Evolutionary conservation across 495 filamentous ascomycete genomes (phyloP).

Genomic region (Penicillium antarcticum): DNA sequence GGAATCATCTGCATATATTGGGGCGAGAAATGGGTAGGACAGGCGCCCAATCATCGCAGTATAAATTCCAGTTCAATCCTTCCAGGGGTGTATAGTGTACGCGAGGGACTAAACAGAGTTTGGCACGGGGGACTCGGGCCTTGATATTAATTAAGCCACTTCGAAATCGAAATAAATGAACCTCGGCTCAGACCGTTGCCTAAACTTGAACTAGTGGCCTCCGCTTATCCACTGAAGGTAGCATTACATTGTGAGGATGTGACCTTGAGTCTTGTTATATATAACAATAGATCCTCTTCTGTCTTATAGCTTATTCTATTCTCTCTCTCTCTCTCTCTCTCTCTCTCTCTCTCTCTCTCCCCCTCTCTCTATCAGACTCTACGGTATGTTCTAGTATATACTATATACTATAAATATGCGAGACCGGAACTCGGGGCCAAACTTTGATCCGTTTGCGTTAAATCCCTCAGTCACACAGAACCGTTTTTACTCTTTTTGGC

Average conservation of each 20-base stretch:
- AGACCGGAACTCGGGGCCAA: slow-evolving; percentile 5
- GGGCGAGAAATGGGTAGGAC: slow-evolving; percentile 18
- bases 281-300: too few relatives aligned
- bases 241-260: too few relatives aligned
- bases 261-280: too few relatives aligned
- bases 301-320: too few relatives aligned
- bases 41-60: slow-evolving; percentile 18
- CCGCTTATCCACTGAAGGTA: slow-evolving; percentile 1
- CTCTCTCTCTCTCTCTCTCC: not conserved
- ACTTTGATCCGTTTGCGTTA: slow-evolving; percentile 8
- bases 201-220: not conserved
- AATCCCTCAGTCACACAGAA: slow-evolving; percentile 4
- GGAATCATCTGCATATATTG: not conserved
- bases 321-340: not conserved
- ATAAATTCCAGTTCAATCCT: not conserved
- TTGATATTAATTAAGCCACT: not conserved
- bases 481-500: not conserved
- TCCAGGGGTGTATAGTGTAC: too few relatives aligned
- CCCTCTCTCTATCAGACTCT: slow-evolving; percentile 5
- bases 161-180: too few relatives aligned
- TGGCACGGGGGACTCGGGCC: too few relatives aligned
- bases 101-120: too few relatives aligned
- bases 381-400: slow-evolving; percentile 2
- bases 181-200: too few relatives aligned
- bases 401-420: not conserved